These are phyloP conservation scores for Aspergillus phoenicis DNA, from an alignment of 2,329 filamentous ascomycete genomes.

Conservation along the genomic window DNA sequence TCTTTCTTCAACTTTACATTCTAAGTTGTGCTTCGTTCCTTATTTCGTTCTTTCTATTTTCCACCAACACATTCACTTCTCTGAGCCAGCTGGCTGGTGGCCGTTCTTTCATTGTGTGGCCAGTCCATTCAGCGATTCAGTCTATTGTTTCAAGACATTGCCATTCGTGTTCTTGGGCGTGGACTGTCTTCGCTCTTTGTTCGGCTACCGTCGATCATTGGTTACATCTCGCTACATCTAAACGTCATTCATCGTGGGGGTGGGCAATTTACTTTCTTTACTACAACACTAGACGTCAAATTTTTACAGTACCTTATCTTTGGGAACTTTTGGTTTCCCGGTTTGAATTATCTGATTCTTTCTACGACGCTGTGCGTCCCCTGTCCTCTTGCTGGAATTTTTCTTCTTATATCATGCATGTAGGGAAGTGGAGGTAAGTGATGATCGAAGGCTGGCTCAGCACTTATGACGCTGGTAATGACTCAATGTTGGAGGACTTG, in stretches of 20 bases:
- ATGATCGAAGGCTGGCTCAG: constrained; percentile 16
- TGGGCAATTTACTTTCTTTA: constrained; percentile 3
- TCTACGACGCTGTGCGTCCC: constrained; percentile 20
- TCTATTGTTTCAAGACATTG: constrained; percentile 7
- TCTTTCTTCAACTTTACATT: constrained; percentile 10
- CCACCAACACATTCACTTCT: constrained; percentile 3
- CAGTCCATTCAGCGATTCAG: constrained; percentile 2
- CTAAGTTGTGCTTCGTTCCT: constrained; percentile 6
- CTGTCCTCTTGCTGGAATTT: constrained; percentile 16
- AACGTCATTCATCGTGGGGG: constrained; percentile 6
- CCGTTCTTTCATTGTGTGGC: constrained; percentile 4
- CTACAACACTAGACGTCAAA: constrained; percentile 7
- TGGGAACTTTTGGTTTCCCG: constrained; percentile 3
- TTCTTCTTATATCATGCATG: constrained; percentile 19
- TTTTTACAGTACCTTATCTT: background rate
- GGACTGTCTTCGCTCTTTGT: background rate
- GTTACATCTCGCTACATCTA: background rate
- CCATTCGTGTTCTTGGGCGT: constrained; percentile 2
- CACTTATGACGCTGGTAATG: constrained; percentile 11
- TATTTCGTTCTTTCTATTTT: constrained; percentile 10
- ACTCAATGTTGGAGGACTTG: constrained; percentile 3
- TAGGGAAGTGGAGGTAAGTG: constrained; percentile 20
- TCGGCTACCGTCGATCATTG: background rate
- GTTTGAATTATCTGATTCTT: constrained; percentile 5
- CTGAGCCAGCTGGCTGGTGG: constrained; percentile 19